Base-by-base conservation (phyloP, 2,329 filamentous ascomycete species). In the Daldinia sp. region DNA sequence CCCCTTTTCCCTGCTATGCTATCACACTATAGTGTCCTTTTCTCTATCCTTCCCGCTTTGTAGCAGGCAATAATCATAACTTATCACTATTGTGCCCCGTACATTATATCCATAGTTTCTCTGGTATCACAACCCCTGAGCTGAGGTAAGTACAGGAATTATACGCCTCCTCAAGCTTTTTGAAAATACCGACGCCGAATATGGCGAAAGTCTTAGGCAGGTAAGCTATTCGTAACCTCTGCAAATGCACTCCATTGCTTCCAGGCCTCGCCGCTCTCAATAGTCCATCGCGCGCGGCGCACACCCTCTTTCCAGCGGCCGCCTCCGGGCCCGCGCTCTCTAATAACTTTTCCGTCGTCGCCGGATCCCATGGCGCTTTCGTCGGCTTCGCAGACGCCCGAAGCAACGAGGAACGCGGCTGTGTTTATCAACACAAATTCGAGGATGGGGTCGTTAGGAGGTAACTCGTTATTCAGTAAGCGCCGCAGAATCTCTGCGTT, bases 341-440 rank as follows among this genome's bases (percentile, higher is more conserved):
- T 87, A 65, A 96, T 85, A 47, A 97, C 92, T 39, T 89, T 83
- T 0, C 92, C 92, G 71, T 94, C 91, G 71, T 96, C 92, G 0
- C 89, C 91, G 47, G 83, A 80, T 0, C 92, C 92, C 90, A 96
- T 92, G 73, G 87, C 80, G 74, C 91, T 96, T 27, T 83, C 84
- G 60, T 96, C 90, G 0, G 90, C 87, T 68, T 98, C 94, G 74
- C 93, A 96, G 30, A 97, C 82, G 2, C 95, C 95, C 1, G 92
- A 90, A 3, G 91, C 85, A 0, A 96, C 94, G 54, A 99, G 85
- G 52, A 99, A 80, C 1, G 93, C 92, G 0, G 94, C 94, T 1
- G 94, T 91, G 74, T 99, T 99, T 78, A 98, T 91, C 52, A 98
- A 83, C 17, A 99, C 93, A 74, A 99, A 99, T 74, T 96, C 90